Percentiles rank a stretch among this genome's conserved stretches.
Evolutionary conservation across 768 basidiomycete species (phyloP).

Genomic region (Hypsizygus marmoreus): DNA sequence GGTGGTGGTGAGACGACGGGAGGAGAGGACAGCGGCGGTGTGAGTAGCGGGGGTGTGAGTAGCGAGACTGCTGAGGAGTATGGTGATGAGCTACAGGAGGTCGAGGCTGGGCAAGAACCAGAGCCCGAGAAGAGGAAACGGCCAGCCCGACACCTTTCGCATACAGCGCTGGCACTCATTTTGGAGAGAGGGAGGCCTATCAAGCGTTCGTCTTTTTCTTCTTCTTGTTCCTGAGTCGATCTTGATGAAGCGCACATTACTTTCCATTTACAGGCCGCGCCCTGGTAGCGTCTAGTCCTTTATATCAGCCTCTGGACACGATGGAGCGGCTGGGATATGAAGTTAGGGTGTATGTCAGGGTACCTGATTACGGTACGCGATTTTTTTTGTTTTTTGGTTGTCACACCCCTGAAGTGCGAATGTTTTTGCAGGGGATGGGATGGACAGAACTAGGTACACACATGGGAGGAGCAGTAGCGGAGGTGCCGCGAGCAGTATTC

Average conservation of each 20-base stretch:
- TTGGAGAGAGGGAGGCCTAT: conserved; percentile 82
- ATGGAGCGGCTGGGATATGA: conserved; percentile 77
- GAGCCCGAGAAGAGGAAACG: conserved; percentile 20
- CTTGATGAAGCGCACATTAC: background rate
- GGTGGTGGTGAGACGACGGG: background rate
- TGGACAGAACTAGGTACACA: conserved; percentile 45
- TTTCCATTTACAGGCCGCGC: conserved; percentile 47
- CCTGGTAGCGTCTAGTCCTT: conserved; percentile 77
- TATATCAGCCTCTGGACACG: conserved; percentile 80
- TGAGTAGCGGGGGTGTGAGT: background rate
- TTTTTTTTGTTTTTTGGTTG: background rate
- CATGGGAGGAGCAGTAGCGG: conserved; percentile 27
- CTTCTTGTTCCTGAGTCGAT: background rate
- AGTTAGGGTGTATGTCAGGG: conserved; percentile 67
- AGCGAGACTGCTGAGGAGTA: background rate
- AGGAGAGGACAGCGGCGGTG: background rate
- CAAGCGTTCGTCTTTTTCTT: conserved; percentile 42
- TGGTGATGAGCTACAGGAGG: background rate
- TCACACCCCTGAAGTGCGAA: background rate
- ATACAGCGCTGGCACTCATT: conserved; percentile 74
- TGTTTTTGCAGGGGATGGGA: conserved; percentile 45
- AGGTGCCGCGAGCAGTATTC: conserved; percentile 4
- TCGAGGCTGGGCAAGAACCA: background rate
- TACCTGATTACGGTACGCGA: conserved; percentile 58
- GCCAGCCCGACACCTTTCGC: conserved; percentile 57